Percentiles rank a stretch among this genome's conserved stretches.
Conservation (phyloP, 768 basidiomycete genomes). For the Phanerochaete carnosa region DNA sequence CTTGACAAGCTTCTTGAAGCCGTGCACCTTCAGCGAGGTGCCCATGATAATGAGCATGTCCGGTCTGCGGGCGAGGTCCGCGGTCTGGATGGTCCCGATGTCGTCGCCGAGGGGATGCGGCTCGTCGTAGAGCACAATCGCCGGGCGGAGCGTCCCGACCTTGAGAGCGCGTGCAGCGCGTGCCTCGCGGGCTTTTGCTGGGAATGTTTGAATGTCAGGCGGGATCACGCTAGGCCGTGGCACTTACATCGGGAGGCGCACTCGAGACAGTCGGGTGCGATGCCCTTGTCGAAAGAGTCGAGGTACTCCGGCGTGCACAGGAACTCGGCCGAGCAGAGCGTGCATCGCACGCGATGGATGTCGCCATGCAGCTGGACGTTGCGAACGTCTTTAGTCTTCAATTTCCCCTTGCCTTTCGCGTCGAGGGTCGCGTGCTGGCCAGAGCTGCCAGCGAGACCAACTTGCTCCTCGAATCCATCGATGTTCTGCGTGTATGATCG, state of each 20-base stretch:
- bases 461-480: conserved; percentile 85
- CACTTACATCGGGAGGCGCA: conserved; percentile 77
- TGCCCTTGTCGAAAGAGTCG: conserved; percentile 61
- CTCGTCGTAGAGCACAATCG: conserved; percentile 95
- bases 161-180: conserved; percentile 77
- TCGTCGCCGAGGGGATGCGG: conserved; percentile 89
- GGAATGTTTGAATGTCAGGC: conserved; percentile 1
- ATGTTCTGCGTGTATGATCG: conserved; percentile 98
- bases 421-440: conserved; percentile 45
- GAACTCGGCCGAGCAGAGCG: conserved; percentile 77
- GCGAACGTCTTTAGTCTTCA: conserved; percentile 68
- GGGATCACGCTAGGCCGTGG: conserved; percentile 1
- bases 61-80: conserved; percentile 76
- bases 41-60: conserved; percentile 97
- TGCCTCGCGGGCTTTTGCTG: conserved; percentile 76
- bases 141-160: conserved; percentile 86
- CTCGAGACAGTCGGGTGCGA: conserved; percentile 83
- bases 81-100: conserved; percentile 76
- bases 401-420: conserved; percentile 68
- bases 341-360: conserved; percentile 87
- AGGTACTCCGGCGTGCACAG: conserved; percentile 65
- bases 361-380: conserved; percentile 95
- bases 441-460: conserved; percentile 70
- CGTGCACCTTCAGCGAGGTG: conserved; percentile 94
- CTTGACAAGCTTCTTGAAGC: conserved; percentile 89